Evolutionary conservation across 192 early-diverging fungal genomes (phyloP).

Genomic region (Chytriomyces sp.): DNA sequence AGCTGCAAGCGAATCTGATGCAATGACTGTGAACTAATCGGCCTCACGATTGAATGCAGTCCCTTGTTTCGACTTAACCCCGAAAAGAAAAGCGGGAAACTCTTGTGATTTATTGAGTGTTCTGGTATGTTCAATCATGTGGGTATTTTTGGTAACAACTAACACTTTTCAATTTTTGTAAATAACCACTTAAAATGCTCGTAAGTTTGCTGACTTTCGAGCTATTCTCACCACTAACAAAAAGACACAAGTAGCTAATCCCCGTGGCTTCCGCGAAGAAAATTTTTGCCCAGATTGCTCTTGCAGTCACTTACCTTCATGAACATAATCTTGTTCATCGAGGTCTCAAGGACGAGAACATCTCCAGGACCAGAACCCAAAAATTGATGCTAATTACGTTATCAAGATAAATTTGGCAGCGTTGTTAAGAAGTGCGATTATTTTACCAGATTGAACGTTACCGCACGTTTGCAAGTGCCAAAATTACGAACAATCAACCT

Average conservation of each 20-base stretch:
- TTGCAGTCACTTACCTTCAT: constrained; percentile 48
- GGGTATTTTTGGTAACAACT: background rate
- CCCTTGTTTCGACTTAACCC: constrained; percentile 30
- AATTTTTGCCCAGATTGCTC: constrained; percentile 52
- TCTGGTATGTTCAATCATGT: constrained; percentile 37
- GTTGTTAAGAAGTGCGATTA: constrained; percentile 38
- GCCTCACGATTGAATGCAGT: constrained; percentile 25
- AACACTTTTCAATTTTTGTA: background rate
- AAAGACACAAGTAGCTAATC: constrained; percentile 25
- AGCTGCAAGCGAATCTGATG: background rate
- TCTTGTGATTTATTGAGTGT: constrained; percentile 57
- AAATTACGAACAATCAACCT: constrained; percentile 36
- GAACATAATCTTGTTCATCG: constrained; percentile 43
- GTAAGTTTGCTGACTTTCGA: background rate
- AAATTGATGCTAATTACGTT: constrained; percentile 42
- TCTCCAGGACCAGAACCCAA: no score
- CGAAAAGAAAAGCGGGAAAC: constrained; percentile 44
- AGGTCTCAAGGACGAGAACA: constrained; percentile 58
- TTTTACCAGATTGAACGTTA: constrained; percentile 51
- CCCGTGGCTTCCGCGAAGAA: constrained; percentile 24
- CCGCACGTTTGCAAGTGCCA: constrained; percentile 51
- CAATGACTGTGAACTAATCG: background rate
- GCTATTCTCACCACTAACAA: background rate
- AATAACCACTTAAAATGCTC: background rate
- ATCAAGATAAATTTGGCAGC: constrained; percentile 55